Base-by-base conservation (phyloP, 2,329 filamentous ascomycete species). In the Fusarium gaditjirri region DNA sequence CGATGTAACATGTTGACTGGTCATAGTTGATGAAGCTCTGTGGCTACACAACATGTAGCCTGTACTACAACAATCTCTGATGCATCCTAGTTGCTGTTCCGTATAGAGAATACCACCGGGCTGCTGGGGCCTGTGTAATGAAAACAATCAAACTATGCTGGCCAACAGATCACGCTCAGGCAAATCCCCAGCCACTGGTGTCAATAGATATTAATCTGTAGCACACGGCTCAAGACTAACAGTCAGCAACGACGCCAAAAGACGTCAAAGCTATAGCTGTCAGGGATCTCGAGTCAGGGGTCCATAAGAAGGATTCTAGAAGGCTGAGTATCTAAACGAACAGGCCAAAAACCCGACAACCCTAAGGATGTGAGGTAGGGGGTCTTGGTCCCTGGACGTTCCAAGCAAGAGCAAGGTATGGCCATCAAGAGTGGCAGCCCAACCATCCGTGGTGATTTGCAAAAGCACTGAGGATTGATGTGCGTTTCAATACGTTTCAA, bases 291-390 rank as follows among this genome's bases (percentile, higher is more conserved):
- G 54, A 68, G 66, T 61, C 56, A 56, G 61, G 66, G 68, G 33
- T 42, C 46, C 61, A 46, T 47, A 39, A 65, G 73, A 77, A 76
- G 71, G 75, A 72, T 76, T 76, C 75, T 73, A 77, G 75, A 76
- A 77, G 75, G 73, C 63, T 67, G 61, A 75, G 61, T 43, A 49
- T 63, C 41, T 38, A 65, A 65, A 64, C 63, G 61, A 68, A 59
- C 62, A 61, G 58, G 27, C 33, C 52, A 49, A 49, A 19, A 38
- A 38, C 50, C 49, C 25, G 47, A 44, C 62, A 46, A 65, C 67
- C 50, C 46, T 39, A 49, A 44, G 52, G 41, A 61, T 58, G 31
- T 50, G 60, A 61, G 60, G 65, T 58, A 72, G 69, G 69, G 70
- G 54, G 59, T 62, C 43, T 50, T 63, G 38, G 59, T 66, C 47